Evolutionary conservation across 2,329 filamentous ascomycete species (phyloP).

Genomic region (Ciborinia camelliae): DNA sequence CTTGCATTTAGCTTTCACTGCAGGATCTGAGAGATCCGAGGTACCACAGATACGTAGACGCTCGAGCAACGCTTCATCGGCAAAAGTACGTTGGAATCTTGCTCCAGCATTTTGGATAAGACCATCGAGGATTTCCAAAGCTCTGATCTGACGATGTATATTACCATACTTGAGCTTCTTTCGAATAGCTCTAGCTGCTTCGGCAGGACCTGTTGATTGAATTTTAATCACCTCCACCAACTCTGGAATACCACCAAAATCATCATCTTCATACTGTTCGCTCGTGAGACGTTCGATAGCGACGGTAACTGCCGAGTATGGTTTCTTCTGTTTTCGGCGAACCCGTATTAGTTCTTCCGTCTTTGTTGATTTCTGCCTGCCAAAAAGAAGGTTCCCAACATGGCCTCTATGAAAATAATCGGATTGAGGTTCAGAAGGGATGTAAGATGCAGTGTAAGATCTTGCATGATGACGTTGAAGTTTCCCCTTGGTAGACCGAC

Average conservation of each 20-base stretch:
- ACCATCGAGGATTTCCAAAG: conserved; percentile 84
- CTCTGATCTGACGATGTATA: conserved; percentile 85
- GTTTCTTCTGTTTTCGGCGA: conserved; percentile 60
- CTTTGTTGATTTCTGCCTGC: conserved; percentile 15
- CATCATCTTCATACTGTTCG: conserved; percentile 86
- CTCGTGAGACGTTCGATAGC: conserved; percentile 87
- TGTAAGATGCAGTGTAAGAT: conserved; percentile 12
- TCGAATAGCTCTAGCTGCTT: conserved; percentile 85
- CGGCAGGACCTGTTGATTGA: conserved; percentile 78
- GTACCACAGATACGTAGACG: conserved; percentile 84
- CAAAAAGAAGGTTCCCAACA: conserved; percentile 14
- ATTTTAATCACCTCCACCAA: conserved; percentile 91
- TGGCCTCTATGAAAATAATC: conserved; percentile 14
- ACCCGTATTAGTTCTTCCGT: conserved; percentile 14
- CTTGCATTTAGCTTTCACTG: conserved; percentile 85
- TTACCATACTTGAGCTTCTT: conserved; percentile 99
- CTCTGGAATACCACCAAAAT: conserved; percentile 86
- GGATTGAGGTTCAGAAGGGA: conserved; percentile 10
- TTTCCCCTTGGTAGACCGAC: conserved; percentile 11
- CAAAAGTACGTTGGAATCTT: conserved; percentile 81
- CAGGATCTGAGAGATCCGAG: conserved; percentile 76
- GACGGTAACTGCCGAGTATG: conserved; percentile 90
- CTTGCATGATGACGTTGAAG: conserved; percentile 13
- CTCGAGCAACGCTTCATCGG: conserved; percentile 87
- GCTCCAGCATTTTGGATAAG: conserved; percentile 91